phyloP scores from a whole-genome alignment of 192 early-diverging fungal species.

The Umbelopsis sp. region DNA sequence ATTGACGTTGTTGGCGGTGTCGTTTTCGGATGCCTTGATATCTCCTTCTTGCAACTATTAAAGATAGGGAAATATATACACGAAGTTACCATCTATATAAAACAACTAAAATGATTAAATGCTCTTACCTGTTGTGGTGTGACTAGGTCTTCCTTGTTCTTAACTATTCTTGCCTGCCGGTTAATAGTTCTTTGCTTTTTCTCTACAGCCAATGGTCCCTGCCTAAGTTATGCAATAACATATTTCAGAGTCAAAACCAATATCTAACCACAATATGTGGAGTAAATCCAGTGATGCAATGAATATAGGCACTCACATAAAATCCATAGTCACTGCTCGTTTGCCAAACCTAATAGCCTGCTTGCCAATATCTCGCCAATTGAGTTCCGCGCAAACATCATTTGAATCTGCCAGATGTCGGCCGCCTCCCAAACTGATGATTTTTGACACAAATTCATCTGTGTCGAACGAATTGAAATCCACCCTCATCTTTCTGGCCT shows the following conservation, averaged over 20 bases:
- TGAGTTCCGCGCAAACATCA: conserved; percentile 36
- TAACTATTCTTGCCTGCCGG: conserved; percentile 40
- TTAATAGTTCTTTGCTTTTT: conserved; percentile 49
- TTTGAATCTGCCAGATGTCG: conserved; percentile 51
- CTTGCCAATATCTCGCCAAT: conserved; percentile 67
- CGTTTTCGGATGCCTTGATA: conserved; percentile 80
- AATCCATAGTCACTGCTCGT: conserved; percentile 70
- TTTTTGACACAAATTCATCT: conserved; percentile 73
- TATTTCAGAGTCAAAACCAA: too few relatives aligned
- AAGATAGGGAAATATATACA: background rate
- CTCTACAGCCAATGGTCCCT: conserved; percentile 72
- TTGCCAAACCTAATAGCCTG: conserved; percentile 55
- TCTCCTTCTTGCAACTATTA: conserved; percentile 64
- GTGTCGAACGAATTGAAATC: conserved; percentile 77
- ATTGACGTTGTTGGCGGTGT: conserved; percentile 83
- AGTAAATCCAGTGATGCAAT: background rate
- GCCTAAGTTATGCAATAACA: conserved; percentile 40
- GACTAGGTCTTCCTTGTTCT: conserved; percentile 50
- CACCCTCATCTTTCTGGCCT: conserved; percentile 75
- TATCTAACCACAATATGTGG: too few relatives aligned
- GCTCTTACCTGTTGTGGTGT: conserved; percentile 47
- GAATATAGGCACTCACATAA: conserved; percentile 60
- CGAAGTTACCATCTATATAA: background rate
- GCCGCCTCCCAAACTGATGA: conserved; percentile 56
- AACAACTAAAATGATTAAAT: background rate